Conservation (phyloP, 2,329 filamentous ascomycete species). For the Penicillium freii region DNA sequence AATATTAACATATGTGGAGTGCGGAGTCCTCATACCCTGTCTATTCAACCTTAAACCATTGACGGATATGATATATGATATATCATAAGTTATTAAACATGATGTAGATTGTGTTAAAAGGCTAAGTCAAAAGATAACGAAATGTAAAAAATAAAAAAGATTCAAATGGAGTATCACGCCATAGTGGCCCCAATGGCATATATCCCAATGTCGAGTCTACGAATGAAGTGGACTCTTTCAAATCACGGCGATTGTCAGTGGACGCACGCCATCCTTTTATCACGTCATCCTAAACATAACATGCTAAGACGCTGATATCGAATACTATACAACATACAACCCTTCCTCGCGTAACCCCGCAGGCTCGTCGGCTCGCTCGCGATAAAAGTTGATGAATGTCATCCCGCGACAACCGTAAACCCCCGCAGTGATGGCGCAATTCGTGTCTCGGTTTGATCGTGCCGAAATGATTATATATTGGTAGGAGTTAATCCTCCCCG, state of each 20-base stretch:
- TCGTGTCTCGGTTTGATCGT: conserved; percentile 1
- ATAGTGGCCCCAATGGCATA: not conserved
- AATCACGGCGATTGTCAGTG: not conserved
- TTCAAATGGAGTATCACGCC: not conserved
- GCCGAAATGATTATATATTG: conserved; percentile 14
- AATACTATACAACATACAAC: no score
- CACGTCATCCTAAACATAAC: conserved; percentile 12
- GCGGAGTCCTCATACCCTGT: not conserved
- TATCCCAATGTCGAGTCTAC: no score
- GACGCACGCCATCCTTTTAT: conserved; percentile 1
- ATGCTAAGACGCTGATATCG: not conserved
- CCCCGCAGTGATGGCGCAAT: conserved; percentile 22
- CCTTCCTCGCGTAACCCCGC: not conserved
- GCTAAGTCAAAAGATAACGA: not conserved
- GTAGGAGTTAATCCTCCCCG: not conserved
- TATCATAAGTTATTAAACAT: not conserved
- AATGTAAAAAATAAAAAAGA: not conserved
- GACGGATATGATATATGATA: not conserved
- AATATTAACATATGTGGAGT: not conserved
- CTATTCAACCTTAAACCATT: not conserved
- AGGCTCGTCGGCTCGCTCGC: conserved; percentile 4
- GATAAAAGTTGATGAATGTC: not conserved
- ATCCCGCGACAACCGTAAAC: conserved; percentile 5
- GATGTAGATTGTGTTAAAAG: not conserved
- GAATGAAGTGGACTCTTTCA: no score